These are phyloP conservation scores for Microsporum audouinii DNA, from an alignment of 2,329 filamentous ascomycete genomes.

Conservation along the genomic window DNA sequence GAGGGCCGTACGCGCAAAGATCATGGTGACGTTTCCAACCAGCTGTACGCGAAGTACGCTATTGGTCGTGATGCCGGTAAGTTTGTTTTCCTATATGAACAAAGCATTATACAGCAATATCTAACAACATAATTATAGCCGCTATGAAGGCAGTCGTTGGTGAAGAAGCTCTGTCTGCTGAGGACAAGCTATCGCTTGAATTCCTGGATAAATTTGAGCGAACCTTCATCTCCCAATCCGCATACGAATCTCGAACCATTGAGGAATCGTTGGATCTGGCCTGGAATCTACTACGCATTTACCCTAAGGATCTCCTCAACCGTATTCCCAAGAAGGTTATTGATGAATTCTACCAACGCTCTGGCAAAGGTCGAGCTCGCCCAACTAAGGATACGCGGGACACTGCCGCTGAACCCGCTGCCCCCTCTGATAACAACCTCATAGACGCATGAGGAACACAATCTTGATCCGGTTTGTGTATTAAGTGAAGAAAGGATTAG, in stretches of 20 bases:
- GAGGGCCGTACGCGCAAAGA: constrained; percentile 94
- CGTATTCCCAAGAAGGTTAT: constrained; percentile 76
- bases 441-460: constrained; percentile 28
- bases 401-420: constrained; percentile 26
- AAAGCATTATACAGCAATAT: not conserved
- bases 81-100: constrained; percentile 12
- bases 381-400: constrained; percentile 39
- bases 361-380: constrained; percentile 28
- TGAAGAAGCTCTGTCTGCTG: constrained; percentile 87
- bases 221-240: constrained; percentile 80
- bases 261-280: constrained; percentile 90
- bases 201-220: constrained; percentile 98
- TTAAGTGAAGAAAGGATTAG: not conserved
- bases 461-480: not conserved
- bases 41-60: constrained; percentile 98
- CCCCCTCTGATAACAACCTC: constrained; percentile 26
- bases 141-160: constrained; percentile 99
- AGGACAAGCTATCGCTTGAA: constrained; percentile 95
- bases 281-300: constrained; percentile 93
- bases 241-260: constrained; percentile 85
- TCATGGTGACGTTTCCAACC: constrained; percentile 96
- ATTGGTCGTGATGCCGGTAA: constrained; percentile 81
- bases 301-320: constrained; percentile 95
- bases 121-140: constrained; percentile 36
- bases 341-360: constrained; percentile 68